Percentiles rank a stretch among this genome's conserved stretches.
These are phyloP conservation scores for Elsinoe perseae DNA, from an alignment of 2,329 filamentous ascomycete species.

Conservation along the genomic window DNA sequence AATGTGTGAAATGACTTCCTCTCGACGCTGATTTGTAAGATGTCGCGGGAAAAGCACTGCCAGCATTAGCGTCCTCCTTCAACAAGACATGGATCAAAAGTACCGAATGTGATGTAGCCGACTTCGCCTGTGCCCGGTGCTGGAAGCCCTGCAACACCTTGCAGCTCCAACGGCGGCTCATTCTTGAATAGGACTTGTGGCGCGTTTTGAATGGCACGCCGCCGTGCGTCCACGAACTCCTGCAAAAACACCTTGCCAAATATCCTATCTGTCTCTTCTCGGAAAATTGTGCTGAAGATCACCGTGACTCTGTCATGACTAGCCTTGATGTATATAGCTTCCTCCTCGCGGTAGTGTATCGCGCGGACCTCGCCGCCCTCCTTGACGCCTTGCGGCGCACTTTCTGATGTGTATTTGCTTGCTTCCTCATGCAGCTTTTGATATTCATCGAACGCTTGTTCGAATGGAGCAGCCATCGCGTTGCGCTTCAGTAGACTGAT, in stretches of 20 bases:
- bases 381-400: slow-evolving; percentile 79
- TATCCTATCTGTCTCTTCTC: slow-evolving; percentile 93
- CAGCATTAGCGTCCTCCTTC: slow-evolving; percentile 20
- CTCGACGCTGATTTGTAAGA: slow-evolving; percentile 79
- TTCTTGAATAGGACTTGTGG: slow-evolving; percentile 95
- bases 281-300: slow-evolving; percentile 97
- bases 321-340: slow-evolving; percentile 97
- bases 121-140: slow-evolving; percentile 73
- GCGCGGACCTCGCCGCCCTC: slow-evolving; percentile 92
- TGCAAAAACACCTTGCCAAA: slow-evolving; percentile 98
- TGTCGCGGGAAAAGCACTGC: slow-evolving; percentile 92
- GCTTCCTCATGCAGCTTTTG: slow-evolving; percentile 79
- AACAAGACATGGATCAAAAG: slow-evolving; percentile 23
- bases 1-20: slow-evolving; percentile 96
- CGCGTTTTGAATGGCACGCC: slow-evolving; percentile 94
- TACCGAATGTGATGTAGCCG: slow-evolving; percentile 97
- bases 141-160: slow-evolving; percentile 75
- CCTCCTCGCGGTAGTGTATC: slow-evolving; percentile 97
- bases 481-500: slow-evolving; percentile 94
- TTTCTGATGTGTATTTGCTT: slow-evolving; percentile 85
- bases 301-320: slow-evolving; percentile 96
- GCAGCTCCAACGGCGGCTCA: slow-evolving; percentile 85
- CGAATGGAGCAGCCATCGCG: slow-evolving; percentile 96
- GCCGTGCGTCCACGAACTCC: slow-evolving; percentile 94
- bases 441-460: slow-evolving; percentile 92